Percentiles rank a stretch among this genome's conserved stretches.
Conservation (phyloP, 1,284 basidiomycete genomes). For the Coriolopsis trogii region DNA sequence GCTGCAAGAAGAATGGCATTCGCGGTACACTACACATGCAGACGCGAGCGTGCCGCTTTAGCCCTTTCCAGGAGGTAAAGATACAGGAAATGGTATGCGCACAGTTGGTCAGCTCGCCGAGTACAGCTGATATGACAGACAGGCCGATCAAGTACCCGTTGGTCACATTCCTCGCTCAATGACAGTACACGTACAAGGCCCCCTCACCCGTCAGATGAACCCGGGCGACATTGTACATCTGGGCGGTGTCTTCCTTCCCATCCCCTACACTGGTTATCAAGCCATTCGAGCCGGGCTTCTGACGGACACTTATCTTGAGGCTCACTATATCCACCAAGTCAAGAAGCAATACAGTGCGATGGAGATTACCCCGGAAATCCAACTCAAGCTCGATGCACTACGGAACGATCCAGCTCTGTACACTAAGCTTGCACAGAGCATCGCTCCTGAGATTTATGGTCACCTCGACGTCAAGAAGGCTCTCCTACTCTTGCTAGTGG, state of each 20-base stretch:
- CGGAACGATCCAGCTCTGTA: conserved; percentile 83
- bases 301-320: conserved; percentile 97
- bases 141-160: conserved; percentile 99
- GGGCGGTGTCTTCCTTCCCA: conserved; percentile 88
- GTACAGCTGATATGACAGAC: not conserved
- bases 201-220: conserved; percentile 88
- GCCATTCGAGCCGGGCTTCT: conserved; percentile 92
- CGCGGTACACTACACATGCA: conserved; percentile 97
- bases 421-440: conserved; percentile 81
- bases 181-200: conserved; percentile 94
- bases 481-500: conserved; percentile 90
- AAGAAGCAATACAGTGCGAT: conserved; percentile 98
- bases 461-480: conserved; percentile 99
- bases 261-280: conserved; percentile 87
- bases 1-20: conserved; percentile 88
- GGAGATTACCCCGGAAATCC: conserved; percentile 89
- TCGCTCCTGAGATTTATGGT: conserved; percentile 99
- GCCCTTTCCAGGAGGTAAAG: conserved; percentile 98
- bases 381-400: conserved; percentile 71
- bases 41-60: conserved; percentile 95
- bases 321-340: conserved; percentile 89
- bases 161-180: conserved; percentile 99
- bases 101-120: too few species aligned
- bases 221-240: conserved; percentile 96
- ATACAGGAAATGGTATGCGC: conserved; percentile 94